These are phyloP conservation scores for Colletotrichum melonis DNA, from an alignment of 2,329 filamentous ascomycete genomes.

Conservation along the genomic window DNA sequence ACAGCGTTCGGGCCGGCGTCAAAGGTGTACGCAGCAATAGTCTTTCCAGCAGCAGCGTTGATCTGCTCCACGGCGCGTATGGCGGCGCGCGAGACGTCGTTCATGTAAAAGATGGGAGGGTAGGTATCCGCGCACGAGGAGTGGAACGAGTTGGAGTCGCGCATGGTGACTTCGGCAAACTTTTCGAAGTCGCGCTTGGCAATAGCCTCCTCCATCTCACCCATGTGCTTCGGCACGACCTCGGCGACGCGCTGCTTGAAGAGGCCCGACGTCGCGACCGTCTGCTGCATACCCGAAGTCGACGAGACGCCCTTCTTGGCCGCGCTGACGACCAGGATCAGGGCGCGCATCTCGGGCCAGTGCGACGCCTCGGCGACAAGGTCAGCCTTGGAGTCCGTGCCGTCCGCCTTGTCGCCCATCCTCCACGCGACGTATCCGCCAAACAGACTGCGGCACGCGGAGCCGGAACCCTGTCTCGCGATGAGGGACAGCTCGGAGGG, in stretches of 20 bases:
- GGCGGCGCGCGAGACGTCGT: constrained; percentile 89
- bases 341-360: constrained; percentile 94
- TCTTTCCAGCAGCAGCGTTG: constrained; percentile 82
- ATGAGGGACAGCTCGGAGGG: constrained; percentile 88
- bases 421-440: constrained; percentile 98
- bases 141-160: constrained; percentile 97
- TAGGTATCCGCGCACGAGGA: constrained; percentile 94
- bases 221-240: constrained; percentile 87
- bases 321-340: constrained; percentile 90
- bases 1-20: constrained; percentile 98
- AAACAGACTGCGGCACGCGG: constrained; percentile 92
- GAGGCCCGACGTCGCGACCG: constrained; percentile 89
- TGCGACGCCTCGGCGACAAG: constrained; percentile 89
- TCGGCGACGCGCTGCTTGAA: constrained; percentile 80
- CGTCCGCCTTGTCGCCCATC: constrained; percentile 79
- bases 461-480: constrained; percentile 93
- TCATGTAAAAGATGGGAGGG: constrained; percentile 99
- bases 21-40: constrained; percentile 93
- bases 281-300: constrained; percentile 96
- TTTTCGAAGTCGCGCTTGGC: constrained; percentile 81
- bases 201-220: constrained; percentile 85
- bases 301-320: constrained; percentile 96
- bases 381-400: constrained; percentile 87
- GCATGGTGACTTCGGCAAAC: constrained; percentile 94
- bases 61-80: constrained; percentile 90